A percentile compares a stretch with the other conserved stretches of the same genome.
Evolutionary conservation across 2,329 filamentous ascomycete genomes (phyloP).

Genomic region (Xylariaceae sp.): DNA sequence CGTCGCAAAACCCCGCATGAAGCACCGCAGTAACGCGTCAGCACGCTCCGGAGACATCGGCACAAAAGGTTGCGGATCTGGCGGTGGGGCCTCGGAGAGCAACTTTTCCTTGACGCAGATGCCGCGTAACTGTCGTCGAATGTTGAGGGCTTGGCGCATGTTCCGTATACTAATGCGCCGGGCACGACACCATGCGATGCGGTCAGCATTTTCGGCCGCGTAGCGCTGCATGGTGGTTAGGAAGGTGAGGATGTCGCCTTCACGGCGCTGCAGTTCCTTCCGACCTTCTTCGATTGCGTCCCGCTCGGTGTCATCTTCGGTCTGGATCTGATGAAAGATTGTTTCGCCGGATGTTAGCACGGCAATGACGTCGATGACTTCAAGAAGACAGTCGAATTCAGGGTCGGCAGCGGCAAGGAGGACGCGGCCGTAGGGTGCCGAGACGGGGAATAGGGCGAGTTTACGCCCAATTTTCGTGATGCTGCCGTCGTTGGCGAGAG

Average conservation of each 20-base stretch:
- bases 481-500: slow-evolving; percentile 63
- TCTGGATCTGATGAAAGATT: slow-evolving; percentile 54
- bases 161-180: slow-evolving; percentile 54
- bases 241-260: slow-evolving; percentile 61
- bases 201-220: slow-evolving; percentile 50
- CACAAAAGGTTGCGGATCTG: slow-evolving; percentile 52
- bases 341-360: slow-evolving; percentile 59
- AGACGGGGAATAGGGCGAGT: slow-evolving; percentile 78
- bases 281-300: slow-evolving; percentile 43
- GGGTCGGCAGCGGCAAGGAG: slow-evolving; percentile 71
- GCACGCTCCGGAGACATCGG: slow-evolving; percentile 51
- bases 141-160: slow-evolving; percentile 58
- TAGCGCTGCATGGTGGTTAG: slow-evolving; percentile 60
- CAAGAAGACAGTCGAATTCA: slow-evolving; percentile 66
- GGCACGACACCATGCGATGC: slow-evolving; percentile 53
- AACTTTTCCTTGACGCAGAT: slow-evolving; percentile 51
- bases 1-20: slow-evolving; percentile 55
- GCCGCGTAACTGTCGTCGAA: slow-evolving; percentile 55
- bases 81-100: slow-evolving; percentile 39
- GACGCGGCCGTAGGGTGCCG: slow-evolving; percentile 74
- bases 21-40: slow-evolving; percentile 53
- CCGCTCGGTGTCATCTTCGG: slow-evolving; percentile 15
- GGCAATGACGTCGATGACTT: slow-evolving; percentile 78
- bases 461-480: slow-evolving; percentile 70
- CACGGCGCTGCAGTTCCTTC: slow-evolving; percentile 54